Base-by-base conservation (phyloP, 2,329 filamentous ascomycete genomes). In the Penicillium brevicompactum region DNA sequence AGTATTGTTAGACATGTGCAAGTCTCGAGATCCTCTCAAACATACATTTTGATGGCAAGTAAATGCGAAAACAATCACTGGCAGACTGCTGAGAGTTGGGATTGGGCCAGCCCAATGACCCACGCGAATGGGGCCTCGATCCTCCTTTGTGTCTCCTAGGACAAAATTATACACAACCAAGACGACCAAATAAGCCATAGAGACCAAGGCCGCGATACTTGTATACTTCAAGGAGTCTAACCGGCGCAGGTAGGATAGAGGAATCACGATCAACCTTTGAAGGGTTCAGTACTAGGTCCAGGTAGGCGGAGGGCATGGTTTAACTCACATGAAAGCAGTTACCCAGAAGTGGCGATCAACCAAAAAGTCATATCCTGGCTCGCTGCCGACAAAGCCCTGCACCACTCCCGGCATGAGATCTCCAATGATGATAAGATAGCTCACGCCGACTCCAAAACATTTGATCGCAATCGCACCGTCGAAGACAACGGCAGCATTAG, bases 51-150 rank as follows among this genome's bases (percentile, higher is more conserved):
- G 94, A 74, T 99, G 94, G 72, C 94, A 99, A 1, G 94, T 99
- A 73, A 97, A 99, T n/a, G 93, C 94, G 80, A 99, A 99, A 2
- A 99, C 91, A 53, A 97, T 92, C 50, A 99, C 92, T 0, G 94
- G 94, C 61, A 99, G 85, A 59, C 90, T 92, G 64, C 91, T 91
- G 50, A 99, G 80, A 6, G 89, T 87, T 34, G 89, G 84, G 9
- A 96, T 81, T 3, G 90, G 82, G 7, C 93, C 91, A 42, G 86
- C 88, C 88, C 91, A 96, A 58, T 84, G 78, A 59, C 97, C 81
- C 30, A 91, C 78, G 46, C 89, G 85, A 56, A 99, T 85, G 9
- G 87, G 84, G 11, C 90, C 88, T 50, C 91, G 85, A 49, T 89
- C 85, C 16, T 85, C 82, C 55, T 90, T 82, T 1, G 88, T 87